Evolutionary conservation across 495 filamentous ascomycete genomes (phyloP).

Genomic region (Aspergillus bridgeri): DNA sequence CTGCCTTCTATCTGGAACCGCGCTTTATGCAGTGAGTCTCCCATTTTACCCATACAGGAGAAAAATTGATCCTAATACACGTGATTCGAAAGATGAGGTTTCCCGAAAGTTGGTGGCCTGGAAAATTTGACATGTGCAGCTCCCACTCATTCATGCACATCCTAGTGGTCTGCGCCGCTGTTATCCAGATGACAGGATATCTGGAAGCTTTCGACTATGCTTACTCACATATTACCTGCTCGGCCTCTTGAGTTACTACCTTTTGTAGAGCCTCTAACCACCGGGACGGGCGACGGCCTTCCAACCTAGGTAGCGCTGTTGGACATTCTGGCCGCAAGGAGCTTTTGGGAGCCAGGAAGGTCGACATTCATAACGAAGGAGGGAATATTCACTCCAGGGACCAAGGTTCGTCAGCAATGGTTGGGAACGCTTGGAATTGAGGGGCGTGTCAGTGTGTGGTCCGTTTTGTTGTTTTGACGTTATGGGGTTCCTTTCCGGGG

Average conservation of each 20-base stretch:
- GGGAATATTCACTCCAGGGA: background rate
- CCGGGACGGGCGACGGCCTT: background rate
- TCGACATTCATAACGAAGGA: background rate
- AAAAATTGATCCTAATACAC: background rate
- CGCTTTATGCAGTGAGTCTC: conserved; percentile 2
- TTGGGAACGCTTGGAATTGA: background rate
- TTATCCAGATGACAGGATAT: background rate
- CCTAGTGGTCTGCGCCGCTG: conserved; percentile 1
- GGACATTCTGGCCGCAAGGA: background rate
- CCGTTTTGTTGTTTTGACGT: background rate
- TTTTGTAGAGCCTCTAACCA: background rate
- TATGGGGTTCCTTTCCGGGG: background rate
- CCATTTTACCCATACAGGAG: background rate
- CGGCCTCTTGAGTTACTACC: background rate
- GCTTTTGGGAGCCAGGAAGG: background rate
- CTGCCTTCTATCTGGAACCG: conserved; percentile 1
- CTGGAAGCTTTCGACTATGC: conserved; percentile 1
- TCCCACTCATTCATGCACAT: background rate
- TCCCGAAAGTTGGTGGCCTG: background rate
- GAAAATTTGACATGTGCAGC: background rate
- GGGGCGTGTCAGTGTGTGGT: background rate
- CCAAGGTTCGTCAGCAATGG: background rate
- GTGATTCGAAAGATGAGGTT: background rate
- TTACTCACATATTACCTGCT: background rate
- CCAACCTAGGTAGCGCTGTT: too few species aligned